Conservation (phyloP, 352 stramenopile species). For the Phytophthora pluvialis region DNA sequence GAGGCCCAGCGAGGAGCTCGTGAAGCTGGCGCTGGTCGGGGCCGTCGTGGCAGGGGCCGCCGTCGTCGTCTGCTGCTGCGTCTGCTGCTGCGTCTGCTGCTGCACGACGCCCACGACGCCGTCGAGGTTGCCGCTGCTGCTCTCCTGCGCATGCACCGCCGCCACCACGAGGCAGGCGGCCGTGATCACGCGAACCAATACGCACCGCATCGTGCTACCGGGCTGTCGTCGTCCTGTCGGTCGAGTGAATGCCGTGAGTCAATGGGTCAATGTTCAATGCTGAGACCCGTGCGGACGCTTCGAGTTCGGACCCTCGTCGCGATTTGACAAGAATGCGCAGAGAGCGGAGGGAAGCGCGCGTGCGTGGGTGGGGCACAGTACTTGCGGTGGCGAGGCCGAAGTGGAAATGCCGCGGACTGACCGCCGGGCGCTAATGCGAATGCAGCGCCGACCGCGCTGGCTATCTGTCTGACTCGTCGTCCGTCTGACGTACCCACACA, state of each 20-base stretch:
- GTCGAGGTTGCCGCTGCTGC: constrained; percentile 25
- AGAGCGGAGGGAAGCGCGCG: constrained; percentile 11
- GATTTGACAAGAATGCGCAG: constrained; percentile 28
- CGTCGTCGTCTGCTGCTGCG: constrained; percentile 12
- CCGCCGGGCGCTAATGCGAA: neutral
- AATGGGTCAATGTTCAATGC: constrained; percentile 10
- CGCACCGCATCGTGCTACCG: constrained; percentile 25
- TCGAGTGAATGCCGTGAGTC: neutral
- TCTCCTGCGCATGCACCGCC: constrained; percentile 22
- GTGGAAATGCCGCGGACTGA: constrained; percentile 34
- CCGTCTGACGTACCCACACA: constrained; percentile 20
- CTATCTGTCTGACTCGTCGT: constrained; percentile 13
- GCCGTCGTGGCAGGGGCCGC: constrained; percentile 3
- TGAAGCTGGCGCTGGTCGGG: constrained; percentile 20
- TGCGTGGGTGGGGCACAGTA: constrained; percentile 20
- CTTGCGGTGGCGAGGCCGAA: constrained; percentile 41
- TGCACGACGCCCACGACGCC: constrained; percentile 19
- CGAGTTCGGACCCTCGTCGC: constrained; percentile 14
- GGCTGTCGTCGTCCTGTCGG: neutral
- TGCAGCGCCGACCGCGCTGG: constrained; percentile 16
- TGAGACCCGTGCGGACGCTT: neutral
- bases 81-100: constrained; percentile 12
- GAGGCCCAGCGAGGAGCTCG: constrained; percentile 16
- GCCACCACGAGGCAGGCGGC: constrained; percentile 31
- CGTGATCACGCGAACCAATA: constrained; percentile 26